These are phyloP conservation scores for Capsicum chinense DNA, from an alignment of 257 asterid genomes.

Conservation along the genomic window DNA sequence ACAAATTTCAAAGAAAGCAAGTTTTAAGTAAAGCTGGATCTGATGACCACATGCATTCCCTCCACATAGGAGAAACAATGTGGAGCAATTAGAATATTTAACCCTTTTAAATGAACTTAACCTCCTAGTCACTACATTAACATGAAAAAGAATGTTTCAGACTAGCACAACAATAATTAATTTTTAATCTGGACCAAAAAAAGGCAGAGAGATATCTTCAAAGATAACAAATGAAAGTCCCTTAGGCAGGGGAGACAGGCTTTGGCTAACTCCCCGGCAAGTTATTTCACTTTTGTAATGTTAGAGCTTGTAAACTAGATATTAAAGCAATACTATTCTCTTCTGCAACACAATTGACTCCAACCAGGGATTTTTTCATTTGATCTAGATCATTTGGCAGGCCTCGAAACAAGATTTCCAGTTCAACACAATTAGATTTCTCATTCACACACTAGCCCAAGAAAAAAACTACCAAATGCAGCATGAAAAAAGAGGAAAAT, in stretches of 20 bases:
- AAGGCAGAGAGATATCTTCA: background rate
- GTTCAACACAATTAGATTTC: constrained; percentile 14
- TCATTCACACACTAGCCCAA: background rate
- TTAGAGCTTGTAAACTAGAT: constrained; percentile 3
- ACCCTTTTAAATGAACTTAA: constrained; percentile 6
- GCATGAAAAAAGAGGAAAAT: constrained; percentile 6
- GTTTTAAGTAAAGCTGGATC: constrained; percentile 1
- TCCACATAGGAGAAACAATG: background rate
- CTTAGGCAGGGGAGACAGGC: background rate
- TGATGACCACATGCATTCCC: background rate
- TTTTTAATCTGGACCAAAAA: background rate
- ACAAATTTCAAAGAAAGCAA: background rate
- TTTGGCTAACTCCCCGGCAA: background rate
- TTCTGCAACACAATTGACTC: constrained; percentile 10
- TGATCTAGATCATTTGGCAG: constrained; percentile 13
- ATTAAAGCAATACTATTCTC: background rate
- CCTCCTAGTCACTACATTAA: background rate
- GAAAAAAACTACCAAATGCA: constrained; percentile 3
- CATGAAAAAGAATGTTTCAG: background rate
- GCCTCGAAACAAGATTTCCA: constrained; percentile 11
- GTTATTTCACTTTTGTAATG: background rate
- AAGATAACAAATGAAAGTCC: background rate
- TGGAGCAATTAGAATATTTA: background rate
- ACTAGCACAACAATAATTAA: background rate
- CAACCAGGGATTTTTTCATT: background rate